Evolutionary conservation across 148 eudicot genomes (phyloP), one percentile per base, ranked within the genome.

Genomic region (Chenopodium suecicum): DNA sequence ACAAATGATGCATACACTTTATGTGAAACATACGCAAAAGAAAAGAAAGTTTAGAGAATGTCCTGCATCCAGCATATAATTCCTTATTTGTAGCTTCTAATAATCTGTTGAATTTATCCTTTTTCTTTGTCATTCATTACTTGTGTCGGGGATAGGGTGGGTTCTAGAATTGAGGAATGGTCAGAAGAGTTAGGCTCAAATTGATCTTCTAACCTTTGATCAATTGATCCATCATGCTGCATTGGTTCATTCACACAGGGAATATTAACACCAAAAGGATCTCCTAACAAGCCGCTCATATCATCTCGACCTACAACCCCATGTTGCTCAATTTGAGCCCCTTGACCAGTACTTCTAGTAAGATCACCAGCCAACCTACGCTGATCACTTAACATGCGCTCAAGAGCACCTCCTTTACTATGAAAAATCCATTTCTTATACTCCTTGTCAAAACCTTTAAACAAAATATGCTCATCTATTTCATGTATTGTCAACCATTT

Each of bases 381-480:
- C 37, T 34, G 37, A 34, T 34, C 32, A 23, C 7, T 34, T 34
- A 66, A 7, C 5, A 54, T 23, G 8, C 27, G 29, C 9, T 74
- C 20, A 29, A 52, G 19, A 20, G 19, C 10, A 63, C 9, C 47
- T 4, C 41, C 11, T 7, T 1, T 20, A 9, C 70, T 70, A 10
- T 77, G 79, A 77, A 32, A 63, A 34, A 63, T 63, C 54, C 79
- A 77, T 3, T 37, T 56, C 34, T n/a, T 77, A 41, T 77, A 77
- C 17, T 20, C 9, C 4, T 60, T n/a, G 19, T 32, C 12, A 22
- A 63, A 77, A 3, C 70, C 70, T 9, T 63, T 62, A 20, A 47
- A 23, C 67, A 58, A 62, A 34, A 76, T 27, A 34, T 76, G 79
- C 9, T 31, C 6, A 7, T 62, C n/a, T 37, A 71, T 5, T 71